phyloP scores from a whole-genome alignment of 2,329 filamentous ascomycete genomes.

The Penicillium sp. region DNA sequence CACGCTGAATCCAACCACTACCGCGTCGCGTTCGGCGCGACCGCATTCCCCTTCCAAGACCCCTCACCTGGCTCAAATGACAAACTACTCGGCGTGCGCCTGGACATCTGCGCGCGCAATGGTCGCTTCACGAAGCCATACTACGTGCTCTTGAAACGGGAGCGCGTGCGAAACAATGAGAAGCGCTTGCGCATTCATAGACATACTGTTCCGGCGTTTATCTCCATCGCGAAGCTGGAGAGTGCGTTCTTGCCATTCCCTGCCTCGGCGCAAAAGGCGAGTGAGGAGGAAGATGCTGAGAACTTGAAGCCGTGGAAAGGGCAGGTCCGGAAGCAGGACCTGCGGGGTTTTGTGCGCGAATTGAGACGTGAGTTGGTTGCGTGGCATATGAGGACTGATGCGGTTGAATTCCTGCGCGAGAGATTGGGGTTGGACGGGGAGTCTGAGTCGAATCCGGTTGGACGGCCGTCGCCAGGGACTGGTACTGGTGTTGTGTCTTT shows the following conservation, averaged over 20 bases:
- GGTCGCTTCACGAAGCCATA: constrained; percentile 42
- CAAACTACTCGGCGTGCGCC: constrained; percentile 39
- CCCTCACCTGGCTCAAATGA: constrained; percentile 32
- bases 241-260: constrained; percentile 31
- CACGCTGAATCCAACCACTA: constrained; percentile 39
- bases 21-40: constrained; percentile 43
- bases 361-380: constrained; percentile 40
- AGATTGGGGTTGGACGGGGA: constrained; percentile 27
- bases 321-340: constrained; percentile 32
- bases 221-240: constrained; percentile 38
- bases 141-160: constrained; percentile 38
- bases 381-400: constrained; percentile 41
- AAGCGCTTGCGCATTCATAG: constrained; percentile 34
- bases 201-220: constrained; percentile 45
- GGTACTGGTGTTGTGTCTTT: constrained; percentile 35
- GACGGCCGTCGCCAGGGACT: constrained; percentile 18
- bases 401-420: constrained; percentile 33
- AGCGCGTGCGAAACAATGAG: constrained; percentile 20
- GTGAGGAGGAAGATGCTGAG: constrained; percentile 3
- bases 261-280: not conserved
- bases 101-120: constrained; percentile 39
- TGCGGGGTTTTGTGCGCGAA: constrained; percentile 34
- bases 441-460: constrained; percentile 8
- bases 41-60: constrained; percentile 45
- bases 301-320: constrained; percentile 8